Evolutionary conservation across 1,139 yeast genomes (phyloP).

Genomic region (Suhomyces anneliseae): DNA sequence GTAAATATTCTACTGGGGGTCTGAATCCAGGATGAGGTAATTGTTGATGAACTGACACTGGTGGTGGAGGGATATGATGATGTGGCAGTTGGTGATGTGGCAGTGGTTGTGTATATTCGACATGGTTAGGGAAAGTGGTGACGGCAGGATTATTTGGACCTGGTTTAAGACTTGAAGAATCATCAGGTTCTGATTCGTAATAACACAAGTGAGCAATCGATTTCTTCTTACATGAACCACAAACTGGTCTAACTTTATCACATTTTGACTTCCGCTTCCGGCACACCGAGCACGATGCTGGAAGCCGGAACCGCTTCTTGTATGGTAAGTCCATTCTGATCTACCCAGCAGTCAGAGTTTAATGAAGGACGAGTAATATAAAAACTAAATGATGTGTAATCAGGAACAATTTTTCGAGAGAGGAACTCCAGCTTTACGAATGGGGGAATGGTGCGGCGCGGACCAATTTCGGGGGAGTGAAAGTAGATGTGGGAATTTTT

Average conservation of each 20-base stretch:
- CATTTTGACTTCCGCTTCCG: constrained; percentile 51
- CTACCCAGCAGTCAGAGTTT: neutral
- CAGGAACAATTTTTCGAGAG: neutral
- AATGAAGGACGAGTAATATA: neutral
- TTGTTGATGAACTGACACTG: neutral
- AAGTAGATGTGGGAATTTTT: neutral
- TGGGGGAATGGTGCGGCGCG: neutral
- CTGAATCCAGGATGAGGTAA: neutral
- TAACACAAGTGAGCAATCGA: constrained; percentile 74
- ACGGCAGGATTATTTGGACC: neutral
- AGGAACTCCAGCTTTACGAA: neutral
- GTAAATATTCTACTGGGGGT: neutral
- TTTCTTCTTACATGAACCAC: constrained; percentile 70
- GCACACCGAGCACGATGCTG: constrained; percentile 49
- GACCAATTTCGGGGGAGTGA: neutral
- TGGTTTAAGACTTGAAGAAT: neutral
- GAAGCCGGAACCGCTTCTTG: constrained; percentile 42
- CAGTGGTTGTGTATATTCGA: neutral
- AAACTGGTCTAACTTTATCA: constrained; percentile 66
- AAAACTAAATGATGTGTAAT: neutral
- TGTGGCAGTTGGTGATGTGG: constrained; percentile 1
- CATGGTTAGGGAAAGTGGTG: neutral
- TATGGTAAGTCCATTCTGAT: constrained; percentile 21
- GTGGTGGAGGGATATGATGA: constrained; percentile 1
- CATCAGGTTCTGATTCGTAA: constrained; percentile 44